These are phyloP conservation scores for Rhodamnia rubescens DNA, from an alignment of 345 rosid species.

Conservation along the genomic window DNA sequence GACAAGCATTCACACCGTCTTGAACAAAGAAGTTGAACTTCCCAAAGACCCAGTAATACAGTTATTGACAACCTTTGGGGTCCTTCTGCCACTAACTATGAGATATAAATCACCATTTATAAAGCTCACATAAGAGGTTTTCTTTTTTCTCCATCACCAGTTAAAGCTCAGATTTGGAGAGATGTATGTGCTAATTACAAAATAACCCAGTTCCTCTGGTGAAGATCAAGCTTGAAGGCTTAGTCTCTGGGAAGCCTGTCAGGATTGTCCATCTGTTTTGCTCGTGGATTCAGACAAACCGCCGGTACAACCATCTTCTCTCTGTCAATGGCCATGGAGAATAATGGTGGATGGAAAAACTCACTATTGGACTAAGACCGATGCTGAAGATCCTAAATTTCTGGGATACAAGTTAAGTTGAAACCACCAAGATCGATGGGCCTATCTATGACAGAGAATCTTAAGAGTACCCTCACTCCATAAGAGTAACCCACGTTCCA, in stretches of 20 bases:
- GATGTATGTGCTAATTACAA: background rate
- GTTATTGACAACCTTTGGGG: background rate
- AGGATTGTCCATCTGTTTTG: background rate
- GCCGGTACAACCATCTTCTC: background rate
- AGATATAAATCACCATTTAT: background rate
- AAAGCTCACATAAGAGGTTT: background rate
- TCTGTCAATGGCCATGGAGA: background rate
- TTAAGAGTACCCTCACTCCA: background rate
- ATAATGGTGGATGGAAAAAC: background rate
- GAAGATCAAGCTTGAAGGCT: background rate
- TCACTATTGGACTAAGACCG: background rate
- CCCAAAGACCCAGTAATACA: background rate
- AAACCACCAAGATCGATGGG: background rate
- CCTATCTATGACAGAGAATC: background rate
- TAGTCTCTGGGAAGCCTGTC: background rate
- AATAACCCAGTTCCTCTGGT: background rate
- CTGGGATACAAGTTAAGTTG: background rate
- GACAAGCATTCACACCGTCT: background rate
- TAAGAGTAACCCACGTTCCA: background rate
- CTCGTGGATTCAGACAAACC: background rate
- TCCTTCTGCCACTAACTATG: background rate
- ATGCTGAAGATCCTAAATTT: background rate
- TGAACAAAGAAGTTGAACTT: background rate
- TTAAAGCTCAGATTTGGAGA: background rate
- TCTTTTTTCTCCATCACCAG: background rate